phyloP scores from a whole-genome alignment of 208 protist species.

The Wallacemonas sp. region DNA sequence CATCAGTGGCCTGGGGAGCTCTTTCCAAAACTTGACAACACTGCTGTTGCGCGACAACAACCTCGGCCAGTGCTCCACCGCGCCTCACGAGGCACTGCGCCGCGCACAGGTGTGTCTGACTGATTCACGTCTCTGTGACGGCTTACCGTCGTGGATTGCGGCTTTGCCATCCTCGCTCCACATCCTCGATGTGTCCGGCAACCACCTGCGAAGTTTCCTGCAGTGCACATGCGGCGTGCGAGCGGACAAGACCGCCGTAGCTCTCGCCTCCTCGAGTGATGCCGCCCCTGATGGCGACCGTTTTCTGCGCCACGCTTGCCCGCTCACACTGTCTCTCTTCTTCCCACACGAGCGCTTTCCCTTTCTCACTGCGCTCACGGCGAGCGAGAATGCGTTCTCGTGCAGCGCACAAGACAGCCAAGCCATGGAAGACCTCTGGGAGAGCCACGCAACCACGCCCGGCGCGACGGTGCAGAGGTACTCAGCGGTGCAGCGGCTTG shows the following conservation, averaged over 20 bases:
- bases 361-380: slow-evolving; percentile 35
- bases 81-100: slow-evolving; percentile 21
- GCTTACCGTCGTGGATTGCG: slow-evolving; percentile 57
- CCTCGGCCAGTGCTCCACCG: slow-evolving; percentile 41
- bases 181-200: slow-evolving; percentile 71
- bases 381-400: slow-evolving; percentile 50
- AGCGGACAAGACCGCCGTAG: neutral
- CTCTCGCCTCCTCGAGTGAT: neutral
- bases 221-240: slow-evolving; percentile 36
- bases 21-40: slow-evolving; percentile 60
- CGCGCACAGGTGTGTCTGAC: neutral
- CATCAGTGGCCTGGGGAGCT: slow-evolving; percentile 47
- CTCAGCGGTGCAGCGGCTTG: slow-evolving; percentile 17
- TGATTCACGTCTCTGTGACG: slow-evolving; percentile 21
- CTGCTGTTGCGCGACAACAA: slow-evolving; percentile 73
- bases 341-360: slow-evolving; percentile 59
- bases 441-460: slow-evolving; percentile 8
- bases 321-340: slow-evolving; percentile 56
- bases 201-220: slow-evolving; percentile 60
- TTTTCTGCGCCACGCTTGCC: slow-evolving; percentile 50
- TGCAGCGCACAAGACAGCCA: slow-evolving; percentile 56
- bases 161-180: slow-evolving; percentile 63
- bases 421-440: slow-evolving; percentile 45
- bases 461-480: neutral
- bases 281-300: slow-evolving; percentile 4